Evolutionary conservation across 306 rosid genomes (phyloP), one percentile per base, ranked within the genome.

Genomic region (Ormosia semicastrata): DNA sequence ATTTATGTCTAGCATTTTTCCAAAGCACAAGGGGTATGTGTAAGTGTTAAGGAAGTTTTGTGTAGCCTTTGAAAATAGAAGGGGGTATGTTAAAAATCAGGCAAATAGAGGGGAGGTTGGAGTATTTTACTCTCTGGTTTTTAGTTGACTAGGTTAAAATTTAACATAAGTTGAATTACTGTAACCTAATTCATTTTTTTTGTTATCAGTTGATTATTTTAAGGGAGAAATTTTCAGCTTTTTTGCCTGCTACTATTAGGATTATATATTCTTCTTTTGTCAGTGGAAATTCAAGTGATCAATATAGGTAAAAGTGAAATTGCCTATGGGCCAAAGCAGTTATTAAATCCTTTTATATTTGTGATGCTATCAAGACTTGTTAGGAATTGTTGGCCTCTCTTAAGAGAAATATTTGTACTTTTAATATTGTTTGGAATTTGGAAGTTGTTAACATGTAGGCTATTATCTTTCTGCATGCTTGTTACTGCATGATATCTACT

Each of bases 401-500:
- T 71, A 15, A 59, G 34, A 72, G 71, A 57, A 58, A 13, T 47
- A 39, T 47, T 71, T 77, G 43, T 60, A 78, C 14, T 36, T 67
- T 46, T 13, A n/a, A n/a, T 77, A 47, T 40, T 59, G 6, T 73
- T 74, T 56, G 44, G 12, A 36, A 37, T 71, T 44, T 78, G 46
- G 39, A 64, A 32, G 47, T 15, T 76, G 29, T 62, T 77, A 43
- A 41, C 24, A 40, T 68, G 66, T 32, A 10, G 17, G 52, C 56
- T 18, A 14, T 14, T 70, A 53, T 14, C 40, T 36, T 47, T 81
- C 40, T 44, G 37, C 62, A 70, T 44, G 68, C 77, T 82, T 47
- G 63, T 76, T 50, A 66, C 72, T 53, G 18, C 57, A 65, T 57
- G 63, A 46, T 70, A 87, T 87, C 66, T 34, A 50, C 73, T 46